Evolutionary conservation across 805 yeast species (phyloP).

Genomic region (Alloascoidea africana): DNA sequence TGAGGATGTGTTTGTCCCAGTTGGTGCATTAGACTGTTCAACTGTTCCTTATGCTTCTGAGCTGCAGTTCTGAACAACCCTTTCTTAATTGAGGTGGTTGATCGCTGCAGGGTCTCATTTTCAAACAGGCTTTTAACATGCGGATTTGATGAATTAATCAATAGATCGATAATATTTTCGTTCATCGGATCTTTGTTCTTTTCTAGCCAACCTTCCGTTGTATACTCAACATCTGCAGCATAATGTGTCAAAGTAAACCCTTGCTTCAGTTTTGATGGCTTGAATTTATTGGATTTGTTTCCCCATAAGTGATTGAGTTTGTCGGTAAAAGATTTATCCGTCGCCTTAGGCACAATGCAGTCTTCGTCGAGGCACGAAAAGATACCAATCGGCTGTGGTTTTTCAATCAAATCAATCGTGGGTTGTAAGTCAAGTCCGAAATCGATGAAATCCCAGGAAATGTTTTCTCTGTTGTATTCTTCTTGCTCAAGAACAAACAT

Average conservation of each 20-base stretch:
- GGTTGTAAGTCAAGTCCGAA: constrained; percentile 92
- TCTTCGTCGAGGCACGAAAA: constrained; percentile 86
- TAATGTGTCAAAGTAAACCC: constrained; percentile 84
- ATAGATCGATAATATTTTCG: constrained; percentile 49
- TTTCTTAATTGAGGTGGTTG: constrained; percentile 15
- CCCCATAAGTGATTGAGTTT: constrained; percentile 58
- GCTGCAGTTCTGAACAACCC: constrained; percentile 66
- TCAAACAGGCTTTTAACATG: constrained; percentile 44
- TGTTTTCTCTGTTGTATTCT: constrained; percentile 86
- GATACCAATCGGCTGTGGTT: constrained; percentile 65
- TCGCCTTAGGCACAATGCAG: constrained; percentile 84
- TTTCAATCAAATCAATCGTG: constrained; percentile 84
- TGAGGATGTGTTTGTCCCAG: constrained; percentile 81
- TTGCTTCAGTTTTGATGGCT: constrained; percentile 55
- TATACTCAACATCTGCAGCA: constrained; percentile 93
- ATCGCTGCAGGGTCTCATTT: too few relatives aligned
- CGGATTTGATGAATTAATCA: constrained; percentile 38
- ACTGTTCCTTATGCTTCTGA: constrained; percentile 77
- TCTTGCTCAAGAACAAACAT: constrained; percentile 96
- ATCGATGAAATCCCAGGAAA: constrained; percentile 87
- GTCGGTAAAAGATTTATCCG: constrained; percentile 70
- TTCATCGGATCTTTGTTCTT: constrained; percentile 90
- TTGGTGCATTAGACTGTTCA: constrained; percentile 53
- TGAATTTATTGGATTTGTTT: constrained; percentile 37
- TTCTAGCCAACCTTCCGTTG: constrained; percentile 83